Conservation (phyloP, 768 basidiomycete genomes). For the Daedaleopsis nitida region DNA sequence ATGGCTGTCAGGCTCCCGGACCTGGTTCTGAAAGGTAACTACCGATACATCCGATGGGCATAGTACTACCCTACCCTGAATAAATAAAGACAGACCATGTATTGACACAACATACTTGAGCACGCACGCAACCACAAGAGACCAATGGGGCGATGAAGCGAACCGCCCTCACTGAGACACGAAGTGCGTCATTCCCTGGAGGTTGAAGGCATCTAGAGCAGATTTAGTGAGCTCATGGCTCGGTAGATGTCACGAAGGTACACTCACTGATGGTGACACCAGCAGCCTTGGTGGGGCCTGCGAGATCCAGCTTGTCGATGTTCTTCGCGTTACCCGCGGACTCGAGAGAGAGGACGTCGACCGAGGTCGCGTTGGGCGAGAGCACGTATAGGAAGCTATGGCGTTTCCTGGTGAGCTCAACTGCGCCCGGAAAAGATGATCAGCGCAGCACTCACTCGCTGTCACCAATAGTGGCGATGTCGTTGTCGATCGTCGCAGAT, state of each 20-base stretch:
- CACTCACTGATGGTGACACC: conserved; percentile 20
- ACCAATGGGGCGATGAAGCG: no score
- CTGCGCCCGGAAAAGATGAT: no score
- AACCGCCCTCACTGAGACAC: conserved; percentile 3
- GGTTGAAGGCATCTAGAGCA: conserved; percentile 15
- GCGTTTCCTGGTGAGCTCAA: no score
- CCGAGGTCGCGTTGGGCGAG: conserved; percentile 18
- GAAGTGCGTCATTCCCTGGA: conserved; percentile 24
- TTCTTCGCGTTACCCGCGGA: conserved; percentile 23
- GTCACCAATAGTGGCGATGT: conserved; percentile 20
- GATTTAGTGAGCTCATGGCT: neutral
- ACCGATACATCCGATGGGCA: no score
- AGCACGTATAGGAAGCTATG: conserved; percentile 28
- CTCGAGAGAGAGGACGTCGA: conserved; percentile 26
- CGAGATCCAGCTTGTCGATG: conserved; percentile 16
- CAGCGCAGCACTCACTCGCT: conserved; percentile 22
- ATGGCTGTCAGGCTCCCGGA: no score
- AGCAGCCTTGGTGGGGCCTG: conserved; percentile 15
- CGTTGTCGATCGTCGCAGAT: conserved; percentile 24
- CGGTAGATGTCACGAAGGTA: neutral
- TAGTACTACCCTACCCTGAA: no score
- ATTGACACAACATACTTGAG: no score
- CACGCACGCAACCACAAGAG: no score
- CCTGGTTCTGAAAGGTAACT: no score
- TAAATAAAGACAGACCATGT: no score